Percentiles rank a stretch among this genome's conserved stretches.
These are phyloP conservation scores for Cryptosporidium sp. DNA, from an alignment of 169 alveolate species.

Conservation along the genomic window DNA sequence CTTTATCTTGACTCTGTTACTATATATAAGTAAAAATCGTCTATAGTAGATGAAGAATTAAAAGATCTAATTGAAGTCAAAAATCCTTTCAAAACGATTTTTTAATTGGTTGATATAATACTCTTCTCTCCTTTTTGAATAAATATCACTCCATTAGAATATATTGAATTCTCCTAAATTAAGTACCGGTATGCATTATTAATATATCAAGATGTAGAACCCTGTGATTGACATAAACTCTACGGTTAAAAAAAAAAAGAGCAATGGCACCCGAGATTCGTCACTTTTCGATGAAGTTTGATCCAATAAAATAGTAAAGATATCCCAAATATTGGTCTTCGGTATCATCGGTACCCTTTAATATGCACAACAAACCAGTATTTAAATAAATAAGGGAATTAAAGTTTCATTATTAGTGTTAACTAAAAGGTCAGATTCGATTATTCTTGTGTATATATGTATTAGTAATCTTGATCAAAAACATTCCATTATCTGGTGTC, in stretches of 20 bases:
- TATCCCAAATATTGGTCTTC: slow-evolving; percentile 61
- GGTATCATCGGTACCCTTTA: slow-evolving; percentile 50
- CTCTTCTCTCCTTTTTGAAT: not conserved
- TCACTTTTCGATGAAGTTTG: slow-evolving; percentile 69
- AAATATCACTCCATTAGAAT: not conserved
- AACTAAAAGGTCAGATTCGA: no score
- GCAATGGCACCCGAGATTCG: slow-evolving; percentile 77
- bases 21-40: not conserved
- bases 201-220: slow-evolving; percentile 22
- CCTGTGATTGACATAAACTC: slow-evolving; percentile 76
- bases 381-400: no score
- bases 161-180: no score
- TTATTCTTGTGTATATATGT: no score
- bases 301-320: slow-evolving; percentile 31
- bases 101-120: no score
- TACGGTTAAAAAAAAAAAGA: slow-evolving; percentile 16
- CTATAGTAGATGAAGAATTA: not conserved
- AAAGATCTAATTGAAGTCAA: not conserved
- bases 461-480: not conserved
- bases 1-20: not conserved
- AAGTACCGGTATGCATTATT: not conserved
- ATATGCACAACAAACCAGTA: no score
- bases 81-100: not conserved
- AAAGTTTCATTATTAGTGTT: not conserved
- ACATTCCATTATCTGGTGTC: not conserved